Evolutionary conservation across 331 rosid species (phyloP), one percentile per base, ranked within the genome.

Genomic region (Dryas integrifolia): DNA sequence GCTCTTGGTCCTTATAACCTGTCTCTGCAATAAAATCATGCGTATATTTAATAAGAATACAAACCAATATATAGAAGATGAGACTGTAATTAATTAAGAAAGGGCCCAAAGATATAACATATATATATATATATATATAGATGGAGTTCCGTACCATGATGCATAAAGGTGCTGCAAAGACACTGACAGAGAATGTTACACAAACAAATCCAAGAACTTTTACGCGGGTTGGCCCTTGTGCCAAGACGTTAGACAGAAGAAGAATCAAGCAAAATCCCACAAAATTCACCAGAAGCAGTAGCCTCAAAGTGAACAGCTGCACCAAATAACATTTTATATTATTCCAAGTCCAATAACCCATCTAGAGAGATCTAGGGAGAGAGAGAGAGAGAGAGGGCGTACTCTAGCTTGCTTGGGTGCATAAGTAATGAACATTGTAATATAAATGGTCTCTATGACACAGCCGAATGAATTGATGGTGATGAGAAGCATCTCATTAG

Each of bases 91-190:
- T 30, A 64, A 46, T 8, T 18, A 62, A 4, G 35, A 30, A 30
- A 1, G 35, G 35, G 35, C 35, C 35, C 35, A 30, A 15, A 10
- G 6, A 11, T 1, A 13, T 21, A 9, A 46, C 50, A 11, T n/a
- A 10, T 26, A 65, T 35, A 24, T 49, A n/a, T 18, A 18, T 18
- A 18, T 21, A 21, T 21, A 30, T 2, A 30, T 44, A 44, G 9
- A 5, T 44, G 6, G 9, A 62, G 86, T 80, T 52, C 0, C 24
- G 24, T 21, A 91, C 99, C 21, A 95, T 91, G 44, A 88, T 87
- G 80, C 93, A 88, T 51, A 95, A 49, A 61, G 97, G 99, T 65
- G 99, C 96, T 8, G 89, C 97, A 38, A 95, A 95, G 61, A 92
- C 99, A 78, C 87, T 77, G 52, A 86, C 87, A 5, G 97, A 83